Evolutionary conservation across 1,139 yeast genomes (phyloP).

Genomic region (Zhuliangozyma parablackwelliae): DNA sequence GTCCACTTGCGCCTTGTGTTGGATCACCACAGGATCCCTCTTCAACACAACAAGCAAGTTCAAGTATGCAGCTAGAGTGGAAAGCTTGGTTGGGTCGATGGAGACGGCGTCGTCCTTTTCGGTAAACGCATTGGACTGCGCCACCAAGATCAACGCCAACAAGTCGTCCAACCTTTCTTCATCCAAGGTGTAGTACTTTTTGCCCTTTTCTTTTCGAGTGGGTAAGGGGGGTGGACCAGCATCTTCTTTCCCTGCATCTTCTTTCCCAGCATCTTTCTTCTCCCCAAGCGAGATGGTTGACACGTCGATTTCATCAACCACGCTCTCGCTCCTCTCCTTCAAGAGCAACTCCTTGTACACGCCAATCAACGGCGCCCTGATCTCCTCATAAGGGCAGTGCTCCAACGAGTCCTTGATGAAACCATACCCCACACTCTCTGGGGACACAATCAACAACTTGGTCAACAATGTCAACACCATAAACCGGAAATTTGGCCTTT

Average conservation of each 20-base stretch:
- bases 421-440: constrained; percentile 53
- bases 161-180: constrained; percentile 35
- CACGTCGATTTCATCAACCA: constrained; percentile 6
- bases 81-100: constrained; percentile 27
- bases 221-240: constrained; percentile 19
- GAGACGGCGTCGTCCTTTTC: constrained; percentile 11
- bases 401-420: constrained; percentile 63
- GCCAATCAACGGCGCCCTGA: constrained; percentile 56
- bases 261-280: not conserved
- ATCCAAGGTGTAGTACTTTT: constrained; percentile 36
- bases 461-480: constrained; percentile 47
- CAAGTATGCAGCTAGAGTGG: constrained; percentile 49
- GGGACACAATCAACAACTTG: constrained; percentile 50
- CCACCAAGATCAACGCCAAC: constrained; percentile 30
- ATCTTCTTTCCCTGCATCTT: not conserved
- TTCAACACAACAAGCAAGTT: constrained; percentile 50
- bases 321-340: constrained; percentile 11
- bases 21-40: constrained; percentile 15
- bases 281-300: constrained; percentile 3
- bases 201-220: constrained; percentile 11
- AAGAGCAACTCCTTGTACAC: constrained; percentile 62
- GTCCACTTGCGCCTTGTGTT: constrained; percentile 18
- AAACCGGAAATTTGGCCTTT: constrained; percentile 19
- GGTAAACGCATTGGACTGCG: constrained; percentile 29
- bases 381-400: constrained; percentile 62